Conservation (phyloP, 192 early-diverging fungal genomes). For the Backusella luteola region DNA sequence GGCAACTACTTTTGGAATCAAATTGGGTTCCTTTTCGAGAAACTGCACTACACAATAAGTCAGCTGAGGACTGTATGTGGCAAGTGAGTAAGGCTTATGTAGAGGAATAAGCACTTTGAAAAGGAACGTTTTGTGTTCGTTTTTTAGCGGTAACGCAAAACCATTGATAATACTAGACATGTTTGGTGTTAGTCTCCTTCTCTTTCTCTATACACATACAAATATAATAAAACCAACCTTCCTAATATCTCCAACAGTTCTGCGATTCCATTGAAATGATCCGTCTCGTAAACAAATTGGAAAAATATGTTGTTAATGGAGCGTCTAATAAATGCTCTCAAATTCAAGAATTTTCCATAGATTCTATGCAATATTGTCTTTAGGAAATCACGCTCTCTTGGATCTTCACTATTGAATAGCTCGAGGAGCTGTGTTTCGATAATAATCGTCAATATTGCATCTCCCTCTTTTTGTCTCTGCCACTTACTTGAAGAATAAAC, state of each 20-base stretch:
- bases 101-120: conserved; percentile 91
- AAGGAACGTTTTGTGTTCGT: conserved; percentile 98
- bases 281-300: conserved; percentile 96
- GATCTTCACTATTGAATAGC: conserved; percentile 98
- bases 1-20: conserved; percentile 87
- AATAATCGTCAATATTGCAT: background rate
- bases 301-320: conserved; percentile 99
- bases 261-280: conserved; percentile 96
- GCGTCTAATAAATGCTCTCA: conserved; percentile 95
- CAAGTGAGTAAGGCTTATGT: conserved; percentile 94
- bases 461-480: background rate
- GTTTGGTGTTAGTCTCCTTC: background rate
- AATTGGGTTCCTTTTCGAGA: conserved; percentile 92
- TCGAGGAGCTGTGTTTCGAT: conserved; percentile 74
- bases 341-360: conserved; percentile 97
- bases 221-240: conserved; percentile 53
- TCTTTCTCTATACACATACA: background rate
- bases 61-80: conserved; percentile 95
- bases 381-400: conserved; percentile 96
- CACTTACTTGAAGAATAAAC: conserved; percentile 83
- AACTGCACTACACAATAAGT: conserved; percentile 99
- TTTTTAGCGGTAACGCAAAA: conserved; percentile 98
- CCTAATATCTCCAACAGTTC: conserved; percentile 98
- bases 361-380: conserved; percentile 98
- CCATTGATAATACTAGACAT: conserved; percentile 97